phyloP scores from a whole-genome alignment of 163 green algal species.

The Volvox carteri region DNA sequence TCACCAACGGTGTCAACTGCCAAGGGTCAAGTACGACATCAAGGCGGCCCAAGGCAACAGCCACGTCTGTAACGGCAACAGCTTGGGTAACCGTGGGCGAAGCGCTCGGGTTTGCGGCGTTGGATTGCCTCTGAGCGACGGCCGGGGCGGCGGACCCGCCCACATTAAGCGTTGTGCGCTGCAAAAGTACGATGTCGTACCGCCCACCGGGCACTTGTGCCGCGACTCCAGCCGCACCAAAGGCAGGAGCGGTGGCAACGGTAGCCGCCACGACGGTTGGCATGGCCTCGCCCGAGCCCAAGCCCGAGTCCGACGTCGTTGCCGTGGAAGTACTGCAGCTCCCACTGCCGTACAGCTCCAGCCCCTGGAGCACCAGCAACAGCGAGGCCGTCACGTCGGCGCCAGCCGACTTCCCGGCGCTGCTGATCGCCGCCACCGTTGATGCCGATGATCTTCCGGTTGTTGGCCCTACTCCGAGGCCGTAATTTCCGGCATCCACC shows the following conservation, averaged over 20 bases:
- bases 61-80: not conserved
- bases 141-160: too few species aligned
- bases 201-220: not conserved
- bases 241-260: not conserved
- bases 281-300: not conserved
- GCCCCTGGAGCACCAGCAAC: not conserved
- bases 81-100: too few species aligned
- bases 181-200: constrained; percentile 25
- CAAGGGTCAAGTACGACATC: not conserved
- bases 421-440: too few species aligned
- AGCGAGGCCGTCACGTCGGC: not conserved
- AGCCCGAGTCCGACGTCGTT: too few species aligned
- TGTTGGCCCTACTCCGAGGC: too few species aligned
- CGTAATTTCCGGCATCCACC: too few species aligned
- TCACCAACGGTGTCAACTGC: constrained; percentile 16
- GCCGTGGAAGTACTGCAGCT: not conserved
- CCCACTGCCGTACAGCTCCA: constrained; percentile 23
- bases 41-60: constrained; percentile 14
- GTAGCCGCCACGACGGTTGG: not conserved
- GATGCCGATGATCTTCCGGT: too few species aligned
- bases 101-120: too few species aligned
- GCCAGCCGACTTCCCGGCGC: not conserved
- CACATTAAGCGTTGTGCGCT: not conserved
- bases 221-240: not conserved
- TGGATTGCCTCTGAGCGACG: too few species aligned